These are phyloP conservation scores for Aaosphaeria pasadenensis DNA, from an alignment of 2,329 filamentous ascomycete species.

Conservation along the genomic window DNA sequence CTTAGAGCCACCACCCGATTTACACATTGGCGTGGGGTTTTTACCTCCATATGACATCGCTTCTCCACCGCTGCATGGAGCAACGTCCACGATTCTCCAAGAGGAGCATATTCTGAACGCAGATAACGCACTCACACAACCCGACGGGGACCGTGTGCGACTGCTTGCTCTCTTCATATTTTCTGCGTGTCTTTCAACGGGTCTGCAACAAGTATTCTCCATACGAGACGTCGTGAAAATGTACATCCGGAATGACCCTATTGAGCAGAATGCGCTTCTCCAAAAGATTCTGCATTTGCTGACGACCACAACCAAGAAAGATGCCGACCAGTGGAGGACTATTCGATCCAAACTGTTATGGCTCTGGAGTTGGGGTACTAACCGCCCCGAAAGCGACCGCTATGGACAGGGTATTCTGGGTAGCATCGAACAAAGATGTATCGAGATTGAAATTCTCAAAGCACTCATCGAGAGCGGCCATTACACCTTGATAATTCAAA, in stretches of 20 bases:
- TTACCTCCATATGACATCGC: conserved; percentile 43
- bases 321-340: conserved; percentile 52
- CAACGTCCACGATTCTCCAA: conserved; percentile 33
- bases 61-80: conserved; percentile 28
- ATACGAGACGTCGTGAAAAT: conserved; percentile 54
- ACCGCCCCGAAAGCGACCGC: conserved; percentile 38
- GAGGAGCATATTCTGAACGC: conserved; percentile 52
- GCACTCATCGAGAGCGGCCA: conserved; percentile 60
- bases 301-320: conserved; percentile 52
- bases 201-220: conserved; percentile 40
- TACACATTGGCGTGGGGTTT: conserved; percentile 35
- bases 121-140: conserved; percentile 64
- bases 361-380: conserved; percentile 69
- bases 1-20: conserved; percentile 54
- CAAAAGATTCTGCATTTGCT: conserved; percentile 58
- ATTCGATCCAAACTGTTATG: conserved; percentile 66
- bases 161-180: conserved; percentile 62
- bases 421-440: conserved; percentile 55
- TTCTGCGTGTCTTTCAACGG: conserved; percentile 44
- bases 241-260: conserved; percentile 59
- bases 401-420: conserved; percentile 53
- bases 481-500: conserved; percentile 58
- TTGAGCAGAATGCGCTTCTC: conserved; percentile 62
- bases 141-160: conserved; percentile 53
- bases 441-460: conserved; percentile 72